These are phyloP conservation scores for Lipomyces spencermartinsiae DNA, from an alignment of 805 yeast species.

Conservation along the genomic window DNA sequence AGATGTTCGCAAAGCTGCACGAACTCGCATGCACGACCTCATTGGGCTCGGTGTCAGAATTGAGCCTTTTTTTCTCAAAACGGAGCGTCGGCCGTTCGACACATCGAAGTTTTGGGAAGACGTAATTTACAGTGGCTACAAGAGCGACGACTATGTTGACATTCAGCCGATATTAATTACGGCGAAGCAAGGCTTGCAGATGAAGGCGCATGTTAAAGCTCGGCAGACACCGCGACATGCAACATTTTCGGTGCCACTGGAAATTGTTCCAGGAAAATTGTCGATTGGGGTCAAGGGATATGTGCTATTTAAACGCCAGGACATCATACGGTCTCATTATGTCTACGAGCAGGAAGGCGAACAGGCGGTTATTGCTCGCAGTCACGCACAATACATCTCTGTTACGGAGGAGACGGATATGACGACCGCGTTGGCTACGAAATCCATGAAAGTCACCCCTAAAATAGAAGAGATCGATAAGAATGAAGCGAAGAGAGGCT, in stretches of 20 bases:
- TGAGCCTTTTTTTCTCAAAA: slow-evolving; percentile 66
- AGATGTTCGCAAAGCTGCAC: slow-evolving; percentile 54
- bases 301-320: slow-evolving; percentile 63
- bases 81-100: slow-evolving; percentile 51
- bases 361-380: slow-evolving; percentile 54
- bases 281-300: slow-evolving; percentile 76
- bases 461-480: slow-evolving; percentile 12
- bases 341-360: slow-evolving; percentile 61
- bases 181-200: slow-evolving; percentile 34
- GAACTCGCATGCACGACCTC: slow-evolving; percentile 65
- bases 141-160: neutral
- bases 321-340: slow-evolving; percentile 55
- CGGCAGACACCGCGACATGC: slow-evolving; percentile 68
- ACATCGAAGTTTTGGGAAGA: slow-evolving; percentile 59
- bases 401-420: slow-evolving; percentile 6
- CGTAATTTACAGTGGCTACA: slow-evolving; percentile 30
- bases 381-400: slow-evolving; percentile 7
- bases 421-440: neutral
- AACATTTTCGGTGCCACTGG: slow-evolving; percentile 54
- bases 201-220: slow-evolving; percentile 55
- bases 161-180: slow-evolving; percentile 35
- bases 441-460: neutral
- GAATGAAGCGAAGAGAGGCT: slow-evolving; percentile 49
- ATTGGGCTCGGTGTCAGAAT: slow-evolving; percentile 60
- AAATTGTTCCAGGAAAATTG: slow-evolving; percentile 59